Evolutionary conservation across 345 rosid genomes (phyloP).

Genomic region (Brassica juncea): DNA sequence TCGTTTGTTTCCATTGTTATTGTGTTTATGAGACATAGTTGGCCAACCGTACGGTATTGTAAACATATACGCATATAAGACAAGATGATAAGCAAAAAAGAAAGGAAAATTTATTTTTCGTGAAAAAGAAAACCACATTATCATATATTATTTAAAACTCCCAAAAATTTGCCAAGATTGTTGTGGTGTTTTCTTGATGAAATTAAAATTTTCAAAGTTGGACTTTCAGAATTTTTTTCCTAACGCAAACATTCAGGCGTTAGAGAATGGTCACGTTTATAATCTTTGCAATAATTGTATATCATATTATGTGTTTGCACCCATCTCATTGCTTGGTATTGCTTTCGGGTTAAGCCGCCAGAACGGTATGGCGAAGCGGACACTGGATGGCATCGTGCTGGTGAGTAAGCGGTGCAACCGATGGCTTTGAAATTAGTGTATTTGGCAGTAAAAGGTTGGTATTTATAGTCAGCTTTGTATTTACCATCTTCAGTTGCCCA

Average conservation of each 20-base stretch:
- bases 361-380: constrained; percentile 75
- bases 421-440: constrained; percentile 70
- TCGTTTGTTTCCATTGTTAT: background rate
- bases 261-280: constrained; percentile 72
- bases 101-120: background rate
- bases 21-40: background rate
- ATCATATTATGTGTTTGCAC: constrained; percentile 65
- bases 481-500: constrained; percentile 98
- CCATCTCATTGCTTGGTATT: constrained; percentile 76
- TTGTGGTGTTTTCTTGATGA: background rate
- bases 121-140: constrained; percentile 17
- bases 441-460: constrained; percentile 81
- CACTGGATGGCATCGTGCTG: constrained; percentile 58
- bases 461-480: constrained; percentile 85
- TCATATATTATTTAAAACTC: no score
- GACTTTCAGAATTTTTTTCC: background rate
- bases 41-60: constrained; percentile 1
- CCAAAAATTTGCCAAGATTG: background rate
- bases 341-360: constrained; percentile 68
- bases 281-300: constrained; percentile 79
- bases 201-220: constrained; percentile 4
- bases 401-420: constrained; percentile 79
- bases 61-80: constrained; percentile 18
- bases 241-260: constrained; percentile 81
- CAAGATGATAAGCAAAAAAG: constrained; percentile 7